Conservation (phyloP, 805 yeast genomes). For the Suhomyces sp. region DNA sequence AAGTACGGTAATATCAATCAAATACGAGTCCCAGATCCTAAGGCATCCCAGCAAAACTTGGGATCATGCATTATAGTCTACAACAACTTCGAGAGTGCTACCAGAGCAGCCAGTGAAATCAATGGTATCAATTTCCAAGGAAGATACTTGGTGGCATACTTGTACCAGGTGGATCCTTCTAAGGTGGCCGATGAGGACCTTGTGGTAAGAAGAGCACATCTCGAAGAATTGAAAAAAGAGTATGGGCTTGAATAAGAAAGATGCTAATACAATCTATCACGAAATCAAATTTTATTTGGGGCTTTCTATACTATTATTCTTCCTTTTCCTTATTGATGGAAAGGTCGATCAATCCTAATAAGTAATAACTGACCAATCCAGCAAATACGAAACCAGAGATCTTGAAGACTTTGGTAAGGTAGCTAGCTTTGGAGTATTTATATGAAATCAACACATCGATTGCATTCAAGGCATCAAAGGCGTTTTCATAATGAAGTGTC, state of each 20-base stretch:
- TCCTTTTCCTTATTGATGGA: slow-evolving; percentile 20
- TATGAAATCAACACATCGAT: slow-evolving; percentile 63
- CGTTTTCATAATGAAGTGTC: slow-evolving; percentile 54
- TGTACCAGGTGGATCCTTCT: slow-evolving; percentile 45
- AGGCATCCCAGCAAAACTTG: slow-evolving; percentile 3
- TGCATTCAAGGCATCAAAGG: slow-evolving; percentile 66
- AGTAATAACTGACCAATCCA: slow-evolving; percentile 56
- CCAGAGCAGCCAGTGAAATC: slow-evolving; percentile 51
- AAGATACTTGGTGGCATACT: slow-evolving; percentile 53
- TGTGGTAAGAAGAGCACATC: slow-evolving; percentile 22
- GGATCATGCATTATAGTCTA: slow-evolving; percentile 58
- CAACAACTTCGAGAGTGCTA: slow-evolving; percentile 47
- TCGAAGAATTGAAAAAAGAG: slow-evolving; percentile 21
- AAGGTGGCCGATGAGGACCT: slow-evolving; percentile 27
- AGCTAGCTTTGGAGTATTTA: slow-evolving; percentile 51
- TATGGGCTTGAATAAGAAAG: slow-evolving; percentile 9
- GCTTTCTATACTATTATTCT: slow-evolving; percentile 6
- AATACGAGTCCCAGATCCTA: slow-evolving; percentile 38
- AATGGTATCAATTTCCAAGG: slow-evolving; percentile 62
- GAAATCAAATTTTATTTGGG: no score
- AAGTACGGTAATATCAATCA: slow-evolving; percentile 58
- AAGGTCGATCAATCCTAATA: slow-evolving; percentile 37
- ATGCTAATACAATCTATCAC: no score
- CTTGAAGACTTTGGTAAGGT: slow-evolving; percentile 63
- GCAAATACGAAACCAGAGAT: slow-evolving; percentile 61